These are phyloP conservation scores for Neurospora pannonica DNA, from an alignment of 495 filamentous ascomycete species.

Conservation along the genomic window DNA sequence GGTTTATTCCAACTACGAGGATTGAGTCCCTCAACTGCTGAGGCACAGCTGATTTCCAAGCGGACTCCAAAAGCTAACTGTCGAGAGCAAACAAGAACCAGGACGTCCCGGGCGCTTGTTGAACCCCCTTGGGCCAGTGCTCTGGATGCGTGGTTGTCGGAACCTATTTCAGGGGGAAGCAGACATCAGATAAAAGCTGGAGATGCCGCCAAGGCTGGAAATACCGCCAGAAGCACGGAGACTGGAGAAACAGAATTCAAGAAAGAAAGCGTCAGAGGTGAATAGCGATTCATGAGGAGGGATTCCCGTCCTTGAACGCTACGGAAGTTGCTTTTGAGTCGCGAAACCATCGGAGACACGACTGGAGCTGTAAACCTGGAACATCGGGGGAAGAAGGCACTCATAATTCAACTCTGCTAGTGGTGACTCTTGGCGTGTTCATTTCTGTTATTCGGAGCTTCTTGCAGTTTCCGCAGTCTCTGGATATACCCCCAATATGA, in stretches of 20 bases:
- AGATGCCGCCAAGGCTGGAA: no score
- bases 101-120: no score
- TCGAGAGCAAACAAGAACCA: background rate
- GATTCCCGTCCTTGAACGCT: background rate
- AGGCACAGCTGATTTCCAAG: background rate
- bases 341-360: no score
- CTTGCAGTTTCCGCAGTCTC: background rate
- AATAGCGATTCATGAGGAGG: background rate
- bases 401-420: no score
- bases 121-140: no score
- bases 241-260: background rate
- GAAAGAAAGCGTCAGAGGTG: background rate
- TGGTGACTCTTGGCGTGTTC: background rate
- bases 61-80: background rate
- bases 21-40: background rate
- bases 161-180: background rate
- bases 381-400: no score
- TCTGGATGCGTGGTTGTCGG: background rate
- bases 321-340: background rate
- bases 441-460: background rate
- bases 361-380: no score
- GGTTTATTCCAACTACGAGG: background rate
- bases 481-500: background rate
- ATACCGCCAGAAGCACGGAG: background rate
- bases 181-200: background rate